These are phyloP conservation scores for Fusarium sp. DNA, from an alignment of 2,329 filamentous ascomycete species.

Conservation along the genomic window DNA sequence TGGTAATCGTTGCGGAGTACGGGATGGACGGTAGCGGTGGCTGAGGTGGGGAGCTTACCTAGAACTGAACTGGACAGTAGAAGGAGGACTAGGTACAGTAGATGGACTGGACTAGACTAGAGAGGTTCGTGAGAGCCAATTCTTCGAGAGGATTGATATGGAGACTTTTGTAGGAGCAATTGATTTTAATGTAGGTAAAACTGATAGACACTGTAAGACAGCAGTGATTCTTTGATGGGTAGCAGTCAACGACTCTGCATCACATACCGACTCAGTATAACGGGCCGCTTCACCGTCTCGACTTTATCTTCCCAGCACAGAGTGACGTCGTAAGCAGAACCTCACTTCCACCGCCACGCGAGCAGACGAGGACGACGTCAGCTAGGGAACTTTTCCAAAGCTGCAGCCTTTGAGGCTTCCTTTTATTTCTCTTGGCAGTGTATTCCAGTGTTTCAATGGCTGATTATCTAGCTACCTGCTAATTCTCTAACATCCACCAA, in stretches of 20 bases:
- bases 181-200: slow-evolving; percentile 5
- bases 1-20: slow-evolving; percentile 15
- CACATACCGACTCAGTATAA: slow-evolving; percentile 13
- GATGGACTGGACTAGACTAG: not conserved
- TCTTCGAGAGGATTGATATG: not conserved
- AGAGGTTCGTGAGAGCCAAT: slow-evolving; percentile 21
- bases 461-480: not conserved
- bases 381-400: slow-evolving; percentile 40
- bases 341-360: slow-evolving; percentile 38
- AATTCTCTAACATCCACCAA: not conserved
- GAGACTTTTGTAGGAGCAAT: not conserved
- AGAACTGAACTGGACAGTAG: slow-evolving; percentile 7
- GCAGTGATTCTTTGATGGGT: not conserved
- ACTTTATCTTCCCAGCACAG: slow-evolving; percentile 34
- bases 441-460: not conserved
- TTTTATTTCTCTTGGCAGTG: slow-evolving; percentile 35
- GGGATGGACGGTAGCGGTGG: slow-evolving; percentile 31
- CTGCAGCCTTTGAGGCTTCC: slow-evolving; percentile 46
- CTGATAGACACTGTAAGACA: not conserved
- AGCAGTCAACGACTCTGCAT: not conserved
- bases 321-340: slow-evolving; percentile 46
- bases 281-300: slow-evolving; percentile 21
- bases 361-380: slow-evolving; percentile 38
- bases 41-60: slow-evolving; percentile 35
- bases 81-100: not conserved